Evolutionary conservation across 2,329 filamentous ascomycete species (phyloP), one percentile per base, ranked within the genome.

Genomic region (Hymenoscyphus repandus): DNA sequence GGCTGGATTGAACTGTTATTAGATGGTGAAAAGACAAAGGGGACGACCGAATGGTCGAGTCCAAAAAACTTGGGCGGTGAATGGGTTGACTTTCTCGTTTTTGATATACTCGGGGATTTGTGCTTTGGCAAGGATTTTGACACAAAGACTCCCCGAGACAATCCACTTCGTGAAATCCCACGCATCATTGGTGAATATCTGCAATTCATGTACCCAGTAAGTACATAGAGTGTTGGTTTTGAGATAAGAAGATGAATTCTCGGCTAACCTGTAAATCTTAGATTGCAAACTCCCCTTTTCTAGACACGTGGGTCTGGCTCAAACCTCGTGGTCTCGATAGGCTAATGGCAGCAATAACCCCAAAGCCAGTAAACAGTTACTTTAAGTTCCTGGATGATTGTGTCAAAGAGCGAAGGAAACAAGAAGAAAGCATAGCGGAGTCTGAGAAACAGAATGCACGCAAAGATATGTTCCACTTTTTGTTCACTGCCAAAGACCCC

Each of bases 401-500:
- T 18, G 20, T 47, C 15, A 13, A 6, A 7, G 15, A 38, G 18
- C 44, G 49, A 34, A 43, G 9, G 1, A 7, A 18, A 12, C 1
- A 51, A 47, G 34, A 44, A 20, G 17, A 32, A 17, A 38, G n/a
- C n/a, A 34, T 34, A 9, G 31, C 11, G 27, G 33, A 46, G 18
- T 27, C 36, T 13, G 45, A 15, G 3, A 20, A 12, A 9, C 34
- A 82, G 31, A 56, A 80, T 82, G 50, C 80, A 6, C 41, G 85
- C 33, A 80, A 82, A 51, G 85, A 88, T 62, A 87, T 88, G 70
- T 88, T 66, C 71, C 83, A 87, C 68, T 83, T 88, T 65, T 76
- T 89, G 11, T 76, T 88, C 54, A 83, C 83, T 62, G 84, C 85
- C 5, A 78, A 78, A 40, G 85, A 89, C 57, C 41, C 41, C 3